Percentiles rank a stretch among this genome's conserved stretches.
phyloP scores from a whole-genome alignment of 257 asterid species.

The Jacaranda mimosifolia region DNA sequence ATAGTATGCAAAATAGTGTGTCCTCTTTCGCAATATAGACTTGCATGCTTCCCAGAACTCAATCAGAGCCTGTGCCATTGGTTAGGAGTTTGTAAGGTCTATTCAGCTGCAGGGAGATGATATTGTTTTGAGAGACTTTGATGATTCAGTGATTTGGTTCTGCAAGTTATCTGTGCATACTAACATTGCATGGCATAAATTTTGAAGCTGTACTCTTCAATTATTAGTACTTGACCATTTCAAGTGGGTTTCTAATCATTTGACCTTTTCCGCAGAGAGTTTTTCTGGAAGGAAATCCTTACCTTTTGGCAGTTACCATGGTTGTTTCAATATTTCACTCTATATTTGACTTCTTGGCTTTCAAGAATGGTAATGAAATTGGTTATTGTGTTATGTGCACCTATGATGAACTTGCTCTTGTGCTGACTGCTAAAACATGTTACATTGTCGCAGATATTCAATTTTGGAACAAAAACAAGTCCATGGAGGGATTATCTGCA shows the following conservation, averaged over 20 bases:
- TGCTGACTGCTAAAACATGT: constrained; percentile 14
- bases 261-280: constrained; percentile 76
- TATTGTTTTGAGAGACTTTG: not conserved
- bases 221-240: constrained; percentile 18
- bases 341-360: constrained; percentile 91
- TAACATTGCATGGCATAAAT: not conserved
- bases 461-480: constrained; percentile 98
- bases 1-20: not conserved
- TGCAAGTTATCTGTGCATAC: not conserved
- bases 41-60: not conserved
- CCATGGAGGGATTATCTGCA: constrained; percentile 99
- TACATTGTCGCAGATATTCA: constrained; percentile 76
- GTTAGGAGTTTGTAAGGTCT: constrained; percentile 20
- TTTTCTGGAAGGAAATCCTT: constrained; percentile 96
- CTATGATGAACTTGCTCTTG: constrained; percentile 27
- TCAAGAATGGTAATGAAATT: constrained; percentile 80
- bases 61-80: not conserved
- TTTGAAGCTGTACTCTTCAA: not conserved
- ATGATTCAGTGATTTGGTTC: constrained; percentile 9
- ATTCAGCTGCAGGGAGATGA: constrained; percentile 5
- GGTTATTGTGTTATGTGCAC: constrained; percentile 7
- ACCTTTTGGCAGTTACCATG: constrained; percentile 88
- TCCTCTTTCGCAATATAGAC: not conserved
- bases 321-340: constrained; percentile 90
- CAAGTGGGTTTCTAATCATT: constrained; percentile 38